Base-by-base conservation (phyloP, 345 rosid species). In the Brassica carinata region DNA sequence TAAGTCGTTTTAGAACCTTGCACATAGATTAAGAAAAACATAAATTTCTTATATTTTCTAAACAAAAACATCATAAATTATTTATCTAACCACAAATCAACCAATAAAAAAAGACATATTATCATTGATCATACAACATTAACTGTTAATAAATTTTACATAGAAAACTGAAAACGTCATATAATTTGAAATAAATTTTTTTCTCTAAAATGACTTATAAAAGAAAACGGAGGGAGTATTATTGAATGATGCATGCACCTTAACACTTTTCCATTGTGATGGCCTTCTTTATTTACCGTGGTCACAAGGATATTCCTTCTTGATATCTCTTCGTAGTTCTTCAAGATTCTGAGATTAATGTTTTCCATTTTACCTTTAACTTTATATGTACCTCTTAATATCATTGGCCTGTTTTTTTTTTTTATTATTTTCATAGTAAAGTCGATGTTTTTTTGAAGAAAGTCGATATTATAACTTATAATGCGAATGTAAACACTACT, bases 221-320 rank as follows among this genome's bases (percentile, higher is more conserved):
- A n/a, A n/a, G n/a, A n/a, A n/a, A n/a, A n/a, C n/a, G n/a, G n/a
- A n/a, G n/a, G n/a, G n/a, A n/a, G n/a, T n/a, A n/a, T n/a, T n/a
- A n/a, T 45, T 40, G 38, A 66, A 33, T n/a, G 40, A 57, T 76
- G 57, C 79, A 67, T 76, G 79, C 58, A 75, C 33, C 77, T n/a
- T 72, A 34, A 17, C 17, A 33, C 29, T 73, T 74, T 57, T 43
- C 77, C 55, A 18, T 17, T 9, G 40, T 59, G 63, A 73, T 43
- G 17, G 67, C 75, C 71, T 62, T 61, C 79, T 74, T 69, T 69
- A 23, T 74, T 73, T 79, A 79, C 83, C 71, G 26, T 73, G 23
- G 45, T 71, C 23, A 65, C 70, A 69, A 34, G 63, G 66, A 26
- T 29, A 72, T 62, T 40, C 61, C 2, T 74, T 30, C 1, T 74